Conservation (phyloP, 2,329 filamentous ascomycete genomes). For the Calycina herbarum region DNA sequence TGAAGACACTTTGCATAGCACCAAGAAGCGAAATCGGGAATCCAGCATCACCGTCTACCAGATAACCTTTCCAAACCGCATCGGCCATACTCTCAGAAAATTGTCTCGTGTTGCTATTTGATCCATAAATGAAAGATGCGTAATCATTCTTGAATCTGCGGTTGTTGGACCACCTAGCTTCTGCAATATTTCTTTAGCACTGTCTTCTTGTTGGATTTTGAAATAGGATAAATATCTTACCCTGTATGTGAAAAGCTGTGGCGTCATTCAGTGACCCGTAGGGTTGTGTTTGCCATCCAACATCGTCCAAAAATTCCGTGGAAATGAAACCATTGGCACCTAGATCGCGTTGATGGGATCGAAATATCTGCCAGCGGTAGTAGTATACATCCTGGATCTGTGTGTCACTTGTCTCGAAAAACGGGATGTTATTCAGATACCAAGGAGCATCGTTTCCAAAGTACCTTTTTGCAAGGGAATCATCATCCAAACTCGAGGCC, state of each 20-base stretch:
- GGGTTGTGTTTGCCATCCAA: conserved; percentile 1
- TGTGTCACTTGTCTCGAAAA: neutral
- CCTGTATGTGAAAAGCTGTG: neutral
- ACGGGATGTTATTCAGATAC: conserved; percentile 1
- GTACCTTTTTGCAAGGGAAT: neutral
- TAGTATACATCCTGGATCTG: neutral
- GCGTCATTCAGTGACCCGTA: neutral
- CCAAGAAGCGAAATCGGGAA: neutral
- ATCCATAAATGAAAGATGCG: neutral
- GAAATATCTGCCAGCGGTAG: neutral
- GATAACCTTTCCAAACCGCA: neutral
- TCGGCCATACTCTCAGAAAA: conserved; percentile 1
- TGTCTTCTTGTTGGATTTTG: neutral
- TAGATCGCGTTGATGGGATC: neutral
- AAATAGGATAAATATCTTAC: neutral
- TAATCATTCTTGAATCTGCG: neutral
- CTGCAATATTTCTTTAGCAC: neutral
- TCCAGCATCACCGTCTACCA: neutral
- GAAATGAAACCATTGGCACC: neutral
- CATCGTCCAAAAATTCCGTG: neutral
- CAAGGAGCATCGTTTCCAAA: neutral
- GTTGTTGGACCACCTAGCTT: neutral
- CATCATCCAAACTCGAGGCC: neutral
- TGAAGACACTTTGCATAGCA: neutral
- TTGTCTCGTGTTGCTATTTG: neutral